Base-by-base conservation (phyloP, 2,329 filamentous ascomycete genomes). In the Rugonectria rugulosa region DNA sequence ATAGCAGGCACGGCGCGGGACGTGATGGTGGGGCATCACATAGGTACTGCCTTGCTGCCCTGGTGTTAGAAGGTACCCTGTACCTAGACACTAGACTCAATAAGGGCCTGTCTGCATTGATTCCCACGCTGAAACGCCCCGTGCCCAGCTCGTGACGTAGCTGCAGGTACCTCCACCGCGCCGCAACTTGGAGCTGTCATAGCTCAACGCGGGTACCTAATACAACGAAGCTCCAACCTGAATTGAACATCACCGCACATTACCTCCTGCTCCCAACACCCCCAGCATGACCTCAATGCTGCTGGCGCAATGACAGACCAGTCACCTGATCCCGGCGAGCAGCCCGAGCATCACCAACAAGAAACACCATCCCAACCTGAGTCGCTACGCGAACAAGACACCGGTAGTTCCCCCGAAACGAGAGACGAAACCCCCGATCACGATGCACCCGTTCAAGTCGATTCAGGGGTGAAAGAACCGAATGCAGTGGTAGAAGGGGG, bases 401-500 rank as follows among this genome's bases (percentile, higher is more conserved):
- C 42, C 50, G 57, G 54, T 17, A 29, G 41, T 12, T 37, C 40
- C 37, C 42, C 51, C n/a, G 47, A 42, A 27, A 23, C 32, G 11
- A 42, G 57, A 38, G 47, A 40, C 15, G 48, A 58, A 34, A 12
- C 36, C 27, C 40, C 40, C 14, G 50, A 54, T 17, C 23, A 48
- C 17, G 38, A 52, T 34, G 45, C 41, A n/a, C 23, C 37, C 8
- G 9, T 24, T 11, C 15, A 31, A 21, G 23, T 9, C 12, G 15
- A 14, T 19, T 12, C n/a, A 21, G 48, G 38, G 19, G 31, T n/a
- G n/a, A n/a, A n/a, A n/a, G n/a, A n/a, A n/a, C n/a, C n/a, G n/a
- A n/a, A n/a, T n/a, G n/a, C n/a, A n/a, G 73, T 75, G 0, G 70
- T 75, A 0, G 75, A 76, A 0, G 77, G 76, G 0, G 78, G 77